phyloP scores from a whole-genome alignment of 148 eudicot genomes.

The Rhododendron mucronatum region DNA sequence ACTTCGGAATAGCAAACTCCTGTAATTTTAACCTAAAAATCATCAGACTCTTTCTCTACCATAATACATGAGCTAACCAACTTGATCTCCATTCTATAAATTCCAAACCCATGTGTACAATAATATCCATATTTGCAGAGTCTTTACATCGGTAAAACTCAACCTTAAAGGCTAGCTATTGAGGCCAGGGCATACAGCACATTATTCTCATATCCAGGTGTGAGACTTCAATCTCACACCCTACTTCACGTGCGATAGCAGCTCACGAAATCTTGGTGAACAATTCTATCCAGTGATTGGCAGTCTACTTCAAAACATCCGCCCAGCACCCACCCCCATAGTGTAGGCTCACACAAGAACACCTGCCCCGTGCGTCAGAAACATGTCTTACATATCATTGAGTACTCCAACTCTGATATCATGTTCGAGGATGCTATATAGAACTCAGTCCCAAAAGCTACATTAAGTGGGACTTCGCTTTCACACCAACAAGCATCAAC shows the following conservation, averaged over 20 bases:
- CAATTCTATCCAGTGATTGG: not conserved
- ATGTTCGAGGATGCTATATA: not conserved
- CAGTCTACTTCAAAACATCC: not conserved
- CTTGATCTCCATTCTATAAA: not conserved
- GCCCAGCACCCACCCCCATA: not conserved
- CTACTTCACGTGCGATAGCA: not conserved
- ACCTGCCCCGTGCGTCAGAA: not conserved
- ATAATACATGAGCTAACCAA: not conserved
- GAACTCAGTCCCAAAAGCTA: not conserved
- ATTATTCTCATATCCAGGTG: not conserved
- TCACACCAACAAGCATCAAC: not conserved
- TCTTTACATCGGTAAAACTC: not conserved
- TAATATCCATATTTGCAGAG: not conserved
- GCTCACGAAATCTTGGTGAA: not conserved
- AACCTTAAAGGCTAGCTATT: not conserved
- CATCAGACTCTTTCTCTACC: not conserved
- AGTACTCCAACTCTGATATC: constrained; percentile 40
- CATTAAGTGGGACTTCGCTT: not conserved
- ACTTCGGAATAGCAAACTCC: not conserved
- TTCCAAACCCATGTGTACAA: not conserved
- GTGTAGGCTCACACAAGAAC: not conserved
- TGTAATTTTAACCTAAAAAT: not conserved
- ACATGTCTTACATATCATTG: not conserved
- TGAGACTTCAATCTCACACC: not conserved
- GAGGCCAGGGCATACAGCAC: not conserved